Base-by-base conservation (phyloP, 805 yeast species). In the Torulaspora franciscae region DNA sequence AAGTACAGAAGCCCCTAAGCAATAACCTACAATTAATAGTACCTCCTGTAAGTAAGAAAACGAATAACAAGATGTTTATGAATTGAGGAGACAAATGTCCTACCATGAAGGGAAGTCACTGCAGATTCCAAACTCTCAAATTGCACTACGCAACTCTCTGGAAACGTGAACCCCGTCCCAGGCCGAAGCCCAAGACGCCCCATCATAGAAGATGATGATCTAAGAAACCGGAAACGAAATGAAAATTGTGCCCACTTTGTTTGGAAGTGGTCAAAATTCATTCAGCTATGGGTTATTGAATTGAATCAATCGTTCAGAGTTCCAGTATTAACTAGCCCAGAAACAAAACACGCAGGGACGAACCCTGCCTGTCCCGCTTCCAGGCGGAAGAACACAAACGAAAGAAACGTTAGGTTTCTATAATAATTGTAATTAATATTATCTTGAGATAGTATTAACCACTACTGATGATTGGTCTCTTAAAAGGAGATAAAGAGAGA, bases 181-280 rank as follows among this genome's bases (percentile, higher is more conserved):
- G 41, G 44, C 47, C 22, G 22, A 36, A 32, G 29, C 38, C 38
- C 37, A 46, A 25, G 35, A 47, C 47, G 52, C 51, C 54, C 57
- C 58, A 50, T 53, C 68, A 61, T 57, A 50, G 56, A 48, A 59
- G 59, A 55, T 46, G 14, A 52, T 64, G 48, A 58, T 65, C 69
- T 64, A 65, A 65, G 69, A 65, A 64, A 65, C 69, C 69, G 66
- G 69, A 65, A 65, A 65, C 69, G 69, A 64, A 65, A 59, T 63
- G 62, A 54, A 53, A 45, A 53, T 51, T 58, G 68, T 65, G 59
- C 54, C 67, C 49, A 54, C 51, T 64, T 61, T 65, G 69, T 65
- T 65, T 65, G 66, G 69, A 57, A 58, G 53, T 54, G 53, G 66
- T 64, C 66, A 64, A 52, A 51, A 47, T 40, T 48, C 61, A 63